phyloP scores from a whole-genome alignment of 257 asterid genomes.

The Penstemon barbatus region DNA sequence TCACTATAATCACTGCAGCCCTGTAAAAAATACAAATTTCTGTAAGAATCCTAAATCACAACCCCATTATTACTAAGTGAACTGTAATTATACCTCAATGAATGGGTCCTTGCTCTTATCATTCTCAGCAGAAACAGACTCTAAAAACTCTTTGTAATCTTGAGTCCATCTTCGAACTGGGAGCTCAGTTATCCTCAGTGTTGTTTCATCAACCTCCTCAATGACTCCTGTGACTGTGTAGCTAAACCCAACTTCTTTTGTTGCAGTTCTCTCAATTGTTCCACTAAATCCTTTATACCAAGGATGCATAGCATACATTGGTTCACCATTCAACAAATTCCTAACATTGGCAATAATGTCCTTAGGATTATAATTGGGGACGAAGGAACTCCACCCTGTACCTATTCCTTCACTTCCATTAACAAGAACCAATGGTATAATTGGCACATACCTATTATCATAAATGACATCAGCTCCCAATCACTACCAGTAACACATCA shows the following conservation, averaged over 20 bases:
- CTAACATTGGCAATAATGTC: constrained; percentile 79
- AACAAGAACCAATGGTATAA: constrained; percentile 83
- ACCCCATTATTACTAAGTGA: background rate
- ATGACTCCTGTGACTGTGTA: constrained; percentile 71
- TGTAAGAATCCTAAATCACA: constrained; percentile 15
- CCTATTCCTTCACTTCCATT: constrained; percentile 99
- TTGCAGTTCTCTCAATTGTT: constrained; percentile 61
- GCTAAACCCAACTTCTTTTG: constrained; percentile 61
- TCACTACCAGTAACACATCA: background rate
- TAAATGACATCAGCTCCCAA: constrained; percentile 21
- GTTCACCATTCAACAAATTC: constrained; percentile 69
- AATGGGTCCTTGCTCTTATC: constrained; percentile 80
- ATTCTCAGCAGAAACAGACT: constrained; percentile 66
- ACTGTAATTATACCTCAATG: constrained; percentile 53
- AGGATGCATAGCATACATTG: constrained; percentile 80
- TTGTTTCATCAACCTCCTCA: constrained; percentile 70
- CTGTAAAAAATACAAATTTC: constrained; percentile 34
- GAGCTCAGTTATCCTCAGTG: constrained; percentile 74
- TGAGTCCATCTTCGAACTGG: constrained; percentile 92
- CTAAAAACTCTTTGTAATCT: constrained; percentile 88
- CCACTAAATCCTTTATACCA: constrained; percentile 95
- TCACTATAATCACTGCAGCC: constrained; percentile 66
- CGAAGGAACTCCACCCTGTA: constrained; percentile 91
- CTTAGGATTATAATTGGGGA: constrained; percentile 88
- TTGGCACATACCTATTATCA: constrained; percentile 73